These are phyloP conservation scores for Torulaspora franciscae DNA, from an alignment of 805 yeast species.

Conservation along the genomic window DNA sequence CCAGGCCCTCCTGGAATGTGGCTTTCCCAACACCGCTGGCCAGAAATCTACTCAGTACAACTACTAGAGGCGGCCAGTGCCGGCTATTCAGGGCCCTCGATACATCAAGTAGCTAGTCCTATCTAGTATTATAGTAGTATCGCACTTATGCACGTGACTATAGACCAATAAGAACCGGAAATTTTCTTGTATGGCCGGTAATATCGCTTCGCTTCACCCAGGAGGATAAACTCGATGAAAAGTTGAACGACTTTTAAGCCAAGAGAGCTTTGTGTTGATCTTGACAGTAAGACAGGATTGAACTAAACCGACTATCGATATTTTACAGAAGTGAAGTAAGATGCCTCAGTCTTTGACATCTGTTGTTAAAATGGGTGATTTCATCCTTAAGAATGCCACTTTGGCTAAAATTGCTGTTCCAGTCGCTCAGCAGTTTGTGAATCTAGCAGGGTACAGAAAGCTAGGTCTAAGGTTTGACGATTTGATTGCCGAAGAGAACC, in stretches of 20 bases:
- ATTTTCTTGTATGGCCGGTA: constrained; percentile 1
- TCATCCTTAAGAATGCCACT: constrained; percentile 72
- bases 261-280: not conserved
- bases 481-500: constrained; percentile 80
- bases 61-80: constrained; percentile 36
- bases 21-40: constrained; percentile 59
- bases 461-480: constrained; percentile 91
- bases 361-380: constrained; percentile 69
- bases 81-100: not conserved
- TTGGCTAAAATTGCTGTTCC: constrained; percentile 76
- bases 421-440: constrained; percentile 65
- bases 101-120: not conserved
- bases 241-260: not conserved
- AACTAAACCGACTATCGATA: not conserved
- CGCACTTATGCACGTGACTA: constrained; percentile 4
- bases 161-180: constrained; percentile 5
- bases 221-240: not conserved
- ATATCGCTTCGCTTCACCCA: constrained; percentile 6
- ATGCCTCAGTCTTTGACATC: constrained; percentile 54
- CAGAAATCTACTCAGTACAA: constrained; percentile 58
- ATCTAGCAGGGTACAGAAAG: constrained; percentile 87
- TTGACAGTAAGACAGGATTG: not conserved
- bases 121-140: not conserved
- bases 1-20: constrained; percentile 56
- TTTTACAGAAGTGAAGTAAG: not conserved